Evolutionary conservation across 495 filamentous ascomycete genomes (phyloP), one percentile per base, ranked within the genome.

Genomic region (Entonaema liquescens): DNA sequence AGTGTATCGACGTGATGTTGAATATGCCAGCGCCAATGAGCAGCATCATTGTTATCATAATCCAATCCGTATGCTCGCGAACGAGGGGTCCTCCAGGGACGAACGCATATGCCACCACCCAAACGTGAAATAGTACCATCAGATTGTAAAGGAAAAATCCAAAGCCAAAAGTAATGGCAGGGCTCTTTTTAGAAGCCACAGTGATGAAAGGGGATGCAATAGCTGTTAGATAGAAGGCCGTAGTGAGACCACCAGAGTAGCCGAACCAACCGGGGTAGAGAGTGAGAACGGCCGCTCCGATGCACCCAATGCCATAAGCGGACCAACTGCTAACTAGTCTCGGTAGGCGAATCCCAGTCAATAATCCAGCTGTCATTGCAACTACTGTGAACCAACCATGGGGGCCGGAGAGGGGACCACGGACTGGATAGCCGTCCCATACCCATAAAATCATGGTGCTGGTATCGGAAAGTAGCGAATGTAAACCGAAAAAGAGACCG

Each of bases 381-480:
- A 90, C 86, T 60, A 98, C 89, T 3, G 93, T 96, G 68, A 88
- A 87, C 59, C 91, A 91, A 56, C 93, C 96, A 74, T 99, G 94
- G 21, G 94, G 92, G 53, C 88, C 93, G 58, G 94, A 90, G 49
- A 97, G 87, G 3, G 96, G 96, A 3, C 96, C 96, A 52, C 92
- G 87, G 56, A 98, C 87, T 40, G 96, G 96, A 73, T 92, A 98
- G 17, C 96, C 96, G 67, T 97, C 93, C 96, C 96, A 99, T n/a
- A 92, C 93, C 96, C 96, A 99, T 25, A 93, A 85, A 65, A 98
- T 97, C 94, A 98, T 98, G 31, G 96, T 99, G 81, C 95, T 98
- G 0, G 94, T 98, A 76, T 99, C 96, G 0, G 95, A 97, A 26
- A 99, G 85, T 13, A 98, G 85, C 2, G 94, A 97, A 74, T 98